Base-by-base conservation (phyloP, 768 basidiomycete species). In the Mycena kentingensis region DNA sequence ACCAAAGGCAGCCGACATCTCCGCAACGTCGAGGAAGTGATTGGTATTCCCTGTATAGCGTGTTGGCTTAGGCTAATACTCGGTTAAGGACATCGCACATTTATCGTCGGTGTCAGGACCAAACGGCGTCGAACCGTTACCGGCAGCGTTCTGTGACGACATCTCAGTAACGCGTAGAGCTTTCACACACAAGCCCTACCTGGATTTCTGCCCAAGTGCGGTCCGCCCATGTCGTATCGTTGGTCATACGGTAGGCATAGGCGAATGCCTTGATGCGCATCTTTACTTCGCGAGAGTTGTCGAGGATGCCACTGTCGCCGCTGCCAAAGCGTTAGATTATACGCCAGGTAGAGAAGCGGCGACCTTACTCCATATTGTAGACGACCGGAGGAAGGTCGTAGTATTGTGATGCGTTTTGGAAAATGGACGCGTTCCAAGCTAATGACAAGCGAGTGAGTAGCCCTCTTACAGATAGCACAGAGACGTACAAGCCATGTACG, bases 21-120 rank as follows among this genome's bases (percentile, higher is more conserved):
- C 96, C 11, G 87, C 94, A n/a, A 82, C 74, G 68, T 96, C 96
- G 44, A 98, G 86, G 82, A 98, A 98, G 70, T 99, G 97, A 1
- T 29, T 57, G 4, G 85, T 77, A 72, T 98, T 96, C 96, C 97
- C 98, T n/a, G n/a, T n/a, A n/a, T n/a, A n/a, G n/a, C n/a, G n/a
- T n/a, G n/a, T n/a, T n/a, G n/a, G n/a, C n/a, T n/a, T n/a, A n/a
- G n/a, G n/a, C n/a, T n/a, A n/a, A n/a, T n/a, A n/a, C n/a, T n/a
- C n/a, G n/a, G n/a, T n/a, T n/a, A n/a, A n/a, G n/a, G n/a, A n/a
- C n/a, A n/a, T n/a, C n/a, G n/a, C n/a, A n/a, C n/a, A n/a, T n/a
- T n/a, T n/a, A 63, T 75, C 81, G 52, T 82, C 79, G 45, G 74
- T 27, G 7, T 72, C 70, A 2, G 82, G 77, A n/a, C 95, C 94